phyloP scores from a whole-genome alignment of 176 grass and related monocot species.

The Cenchrus fungigraminus region DNA sequence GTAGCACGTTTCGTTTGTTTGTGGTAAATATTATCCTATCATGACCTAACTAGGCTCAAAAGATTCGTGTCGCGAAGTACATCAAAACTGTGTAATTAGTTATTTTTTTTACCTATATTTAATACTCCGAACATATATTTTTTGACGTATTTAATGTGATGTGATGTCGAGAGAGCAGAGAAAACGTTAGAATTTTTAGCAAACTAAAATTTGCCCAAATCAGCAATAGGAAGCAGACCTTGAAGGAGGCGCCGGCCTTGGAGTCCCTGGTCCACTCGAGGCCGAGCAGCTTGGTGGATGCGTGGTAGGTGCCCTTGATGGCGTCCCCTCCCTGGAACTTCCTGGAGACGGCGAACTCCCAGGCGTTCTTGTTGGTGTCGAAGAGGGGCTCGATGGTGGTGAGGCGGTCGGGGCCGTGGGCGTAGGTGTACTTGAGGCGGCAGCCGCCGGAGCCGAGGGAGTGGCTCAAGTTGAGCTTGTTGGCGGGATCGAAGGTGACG shows the following conservation, averaged over 20 bases:
- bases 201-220: background rate
- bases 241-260: conserved; percentile 68
- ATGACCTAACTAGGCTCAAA: no score
- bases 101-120: no score
- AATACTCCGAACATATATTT: no score
- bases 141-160: no score
- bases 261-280: conserved; percentile 75
- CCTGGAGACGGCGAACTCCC: conserved; percentile 81
- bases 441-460: conserved; percentile 57
- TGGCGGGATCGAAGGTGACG: conserved; percentile 66
- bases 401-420: conserved; percentile 59
- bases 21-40: no score
- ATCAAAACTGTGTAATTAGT: no score
- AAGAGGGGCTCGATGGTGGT: conserved; percentile 83
- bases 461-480: conserved; percentile 79
- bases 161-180: no score
- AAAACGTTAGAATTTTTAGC: no score
- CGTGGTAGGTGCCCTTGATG: conserved; percentile 76
- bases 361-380: conserved; percentile 71
- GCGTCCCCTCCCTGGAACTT: conserved; percentile 63
- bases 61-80: background rate
- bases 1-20: no score
- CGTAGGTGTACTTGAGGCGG: conserved; percentile 83
- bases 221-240: conserved; percentile 40
- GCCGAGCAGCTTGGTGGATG: conserved; percentile 67